Base-by-base conservation (phyloP, 2,329 filamentous ascomycete species). In the Aspergillus ruber region DNA sequence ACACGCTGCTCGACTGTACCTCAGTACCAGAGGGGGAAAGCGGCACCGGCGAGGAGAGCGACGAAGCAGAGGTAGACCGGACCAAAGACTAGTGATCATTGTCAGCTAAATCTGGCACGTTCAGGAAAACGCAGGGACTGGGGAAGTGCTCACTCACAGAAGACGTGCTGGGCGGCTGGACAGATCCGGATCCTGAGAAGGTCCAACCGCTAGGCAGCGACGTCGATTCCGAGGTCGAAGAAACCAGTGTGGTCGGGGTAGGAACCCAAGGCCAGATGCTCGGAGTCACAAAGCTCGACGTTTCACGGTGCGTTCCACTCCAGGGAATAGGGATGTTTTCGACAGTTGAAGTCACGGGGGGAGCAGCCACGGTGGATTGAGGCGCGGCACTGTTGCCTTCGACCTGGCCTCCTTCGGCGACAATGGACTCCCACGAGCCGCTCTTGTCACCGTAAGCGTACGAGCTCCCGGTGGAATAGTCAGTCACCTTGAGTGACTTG, bases 401-500 rank as follows among this genome's bases (percentile, higher is more conserved):
- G 66, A 97, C 75, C 55, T 75, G 69, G 51, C 93, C 93, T 54
- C 83, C 90, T n/a, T 85, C 79, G 45, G 91, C 83, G 58, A 80
- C 71, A 67, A 98, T 97, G 43, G 87, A 91, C 55, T 81, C 63
- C 88, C 89, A 95, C 18, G 76, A 80, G 42, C 93, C 93, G 42
- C 79, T 84, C 33, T 77, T 80, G 65, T 93, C 87, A 56, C 80
- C 80, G 72, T 97, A 98, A 48, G 74, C 76, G 75, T 98, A 98
- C 53, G 85, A 75, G 15, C 79, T 84, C 46, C 93, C 93, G 1
- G 90, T 96, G 18, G 90, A 96, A 74, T 97, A 98, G 73, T 98
- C 93, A 44, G 84, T 84, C 38, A 95, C 81, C 46, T 79, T 75
- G 57, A 96, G 70, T 25, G 80, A 86, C 68, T 85, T 80, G 63